Evolutionary conservation across 371 early-diverging fungal species (phyloP), one percentile per base, ranked within the genome.

Genomic region (Coemansia sp.): DNA sequence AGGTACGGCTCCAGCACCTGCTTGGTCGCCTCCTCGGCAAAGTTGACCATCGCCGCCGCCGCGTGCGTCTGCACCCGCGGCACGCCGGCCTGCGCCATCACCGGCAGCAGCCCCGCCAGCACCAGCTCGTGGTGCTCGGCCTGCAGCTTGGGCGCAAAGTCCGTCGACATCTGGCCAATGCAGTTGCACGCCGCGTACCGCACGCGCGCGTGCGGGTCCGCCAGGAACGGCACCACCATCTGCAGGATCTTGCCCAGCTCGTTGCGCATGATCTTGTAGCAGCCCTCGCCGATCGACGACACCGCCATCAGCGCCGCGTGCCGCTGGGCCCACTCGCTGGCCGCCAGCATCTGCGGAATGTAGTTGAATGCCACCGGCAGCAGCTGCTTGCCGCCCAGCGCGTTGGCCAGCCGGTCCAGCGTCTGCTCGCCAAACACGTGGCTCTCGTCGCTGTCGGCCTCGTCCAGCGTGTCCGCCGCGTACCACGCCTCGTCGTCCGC

Each of bases 1-100:
- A 98, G 81, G 71, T 92, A 95, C 34, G 92, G 93, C 63, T 90
- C 88, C 54, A 97, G 80, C 16, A 85, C 83, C 75, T 88, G 85
- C 71, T 90, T 86, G 24, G 89, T 86, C 58, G 87, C 88, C 48
- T 83, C 82, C 74, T 97, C 97, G 75, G 90, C 88, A 70, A 98
- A 94, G 84, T 99, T 99, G 69, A 97, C 94, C 81, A 97, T 82
- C 1, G 98, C 98, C 18, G 95, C 95, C 6, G 98, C 98, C 36
- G 94, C 94, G 58, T 97, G 97, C 34, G 96, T 88, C 72, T 95
- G 95, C 32, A 98, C 95, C 64, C 96, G 88, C 31, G 91, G 90
- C 67, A 80, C 79, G 6, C 78, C 58, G 36, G 72, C 63, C 55
- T 93, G 93, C 55, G 89, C 92, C 93, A 99, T 90, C 57, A 89